Conservation (phyloP, 1,284 basidiomycete genomes). For the Trametes sp. region DNA sequence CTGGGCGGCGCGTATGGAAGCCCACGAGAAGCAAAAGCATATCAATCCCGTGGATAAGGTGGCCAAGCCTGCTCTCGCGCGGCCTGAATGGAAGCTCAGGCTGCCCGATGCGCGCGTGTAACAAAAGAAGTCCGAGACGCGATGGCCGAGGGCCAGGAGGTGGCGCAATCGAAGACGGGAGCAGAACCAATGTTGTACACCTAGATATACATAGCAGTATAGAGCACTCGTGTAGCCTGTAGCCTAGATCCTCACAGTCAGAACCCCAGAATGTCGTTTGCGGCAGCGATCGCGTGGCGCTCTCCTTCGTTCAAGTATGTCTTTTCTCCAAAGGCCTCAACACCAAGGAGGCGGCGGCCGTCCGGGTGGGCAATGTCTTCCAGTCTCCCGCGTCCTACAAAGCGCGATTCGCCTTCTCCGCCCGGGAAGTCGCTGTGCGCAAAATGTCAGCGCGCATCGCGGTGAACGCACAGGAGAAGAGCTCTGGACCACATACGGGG, state of each 20-base stretch:
- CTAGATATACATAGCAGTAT: conserved; percentile 8
- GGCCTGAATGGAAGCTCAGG: conserved; percentile 58
- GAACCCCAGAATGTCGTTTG: conserved; percentile 37
- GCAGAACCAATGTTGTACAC: conserved; percentile 24
- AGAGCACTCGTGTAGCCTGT: conserved; percentile 2
- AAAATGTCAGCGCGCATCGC: not conserved
- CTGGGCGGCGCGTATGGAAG: conserved; percentile 70
- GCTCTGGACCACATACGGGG: conserved; percentile 54
- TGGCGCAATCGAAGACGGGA: not conserved
- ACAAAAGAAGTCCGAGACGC: not conserved
- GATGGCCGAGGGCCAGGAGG: not conserved
- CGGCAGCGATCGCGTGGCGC: conserved; percentile 30
- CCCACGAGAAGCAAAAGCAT: conserved; percentile 57
- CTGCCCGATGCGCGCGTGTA: conserved; percentile 39
- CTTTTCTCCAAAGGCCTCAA: conserved; percentile 42
- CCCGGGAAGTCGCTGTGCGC: conserved; percentile 72
- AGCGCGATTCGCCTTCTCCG: conserved; percentile 72
- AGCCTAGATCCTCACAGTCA: conserved; percentile 12
- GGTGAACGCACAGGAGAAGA: not conserved
- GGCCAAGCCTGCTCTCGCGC: conserved; percentile 59
- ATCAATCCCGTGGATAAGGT: conserved; percentile 65
- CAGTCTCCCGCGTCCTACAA: conserved; percentile 54
- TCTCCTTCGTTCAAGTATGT: conserved; percentile 32
- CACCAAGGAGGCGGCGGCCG: conserved; percentile 45
- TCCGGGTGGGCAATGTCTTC: conserved; percentile 51